Percentiles rank a stretch among this genome's conserved stretches.
phyloP scores from a whole-genome alignment of 371 early-diverging fungal genomes.

The Encephalitozoon intestinalis region DNA sequence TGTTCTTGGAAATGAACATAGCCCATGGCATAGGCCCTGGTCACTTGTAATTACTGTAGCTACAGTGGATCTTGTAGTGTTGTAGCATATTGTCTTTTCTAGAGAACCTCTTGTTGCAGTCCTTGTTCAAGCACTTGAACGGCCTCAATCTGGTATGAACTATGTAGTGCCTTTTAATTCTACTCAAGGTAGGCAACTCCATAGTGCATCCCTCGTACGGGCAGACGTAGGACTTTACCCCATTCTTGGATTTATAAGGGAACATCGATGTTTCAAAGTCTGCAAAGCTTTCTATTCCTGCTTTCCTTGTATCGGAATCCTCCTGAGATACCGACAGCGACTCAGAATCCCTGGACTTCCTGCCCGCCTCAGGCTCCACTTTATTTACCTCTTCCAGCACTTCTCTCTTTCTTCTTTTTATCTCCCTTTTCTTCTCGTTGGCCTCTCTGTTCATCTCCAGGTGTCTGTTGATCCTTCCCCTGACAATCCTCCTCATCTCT shows the following conservation, averaged over 20 bases:
- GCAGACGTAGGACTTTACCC: conserved; percentile 50
- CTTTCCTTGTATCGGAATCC: not conserved
- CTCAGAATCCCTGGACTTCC: not conserved
- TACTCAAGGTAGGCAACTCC: conserved; percentile 57
- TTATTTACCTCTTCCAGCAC: not conserved
- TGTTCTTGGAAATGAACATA: not conserved
- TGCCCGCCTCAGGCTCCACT: not conserved
- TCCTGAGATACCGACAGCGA: not conserved
- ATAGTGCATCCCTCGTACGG: conserved; percentile 52
- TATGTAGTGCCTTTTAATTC: conserved; percentile 61
- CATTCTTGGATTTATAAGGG: conserved; percentile 13
- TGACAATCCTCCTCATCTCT: not conserved
- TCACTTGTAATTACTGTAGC: not conserved
- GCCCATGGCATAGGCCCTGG: not conserved
- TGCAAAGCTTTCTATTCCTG: conserved; percentile 35
- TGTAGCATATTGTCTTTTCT: conserved; percentile 63
- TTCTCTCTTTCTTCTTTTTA: conserved; percentile 8
- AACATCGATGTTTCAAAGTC: conserved; percentile 54
- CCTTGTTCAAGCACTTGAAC: conserved; percentile 59
- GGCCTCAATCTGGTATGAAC: conserved; percentile 61
- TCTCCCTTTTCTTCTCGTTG: conserved; percentile 3
- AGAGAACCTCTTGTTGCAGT: conserved; percentile 60
- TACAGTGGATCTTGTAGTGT: conserved; percentile 61
- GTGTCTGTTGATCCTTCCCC: not conserved
- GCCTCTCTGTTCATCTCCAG: not conserved